Evolutionary conservation across 768 basidiomycete species (phyloP).

Genomic region (Suillus weaverae): DNA sequence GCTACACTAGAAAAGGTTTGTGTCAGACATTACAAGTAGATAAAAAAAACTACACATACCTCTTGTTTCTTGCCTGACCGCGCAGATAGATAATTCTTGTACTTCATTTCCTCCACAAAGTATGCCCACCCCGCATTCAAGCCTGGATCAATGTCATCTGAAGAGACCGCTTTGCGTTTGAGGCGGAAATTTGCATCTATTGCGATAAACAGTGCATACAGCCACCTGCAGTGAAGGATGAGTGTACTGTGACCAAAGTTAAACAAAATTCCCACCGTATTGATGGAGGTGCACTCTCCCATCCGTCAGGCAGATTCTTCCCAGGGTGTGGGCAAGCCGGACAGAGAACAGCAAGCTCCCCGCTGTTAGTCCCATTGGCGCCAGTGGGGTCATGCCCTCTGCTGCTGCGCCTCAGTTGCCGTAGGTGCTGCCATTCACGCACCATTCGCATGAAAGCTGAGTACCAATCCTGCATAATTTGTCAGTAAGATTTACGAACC

Average conservation of each 20-base stretch:
- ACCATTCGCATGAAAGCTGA: not conserved
- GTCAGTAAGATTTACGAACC: not conserved
- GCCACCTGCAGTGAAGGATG: not conserved
- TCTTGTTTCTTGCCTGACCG: not conserved
- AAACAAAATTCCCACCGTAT: not conserved
- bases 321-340: not conserved
- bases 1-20: not conserved
- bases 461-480: conserved; percentile 6
- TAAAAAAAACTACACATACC: not conserved
- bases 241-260: not conserved
- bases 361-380: not conserved
- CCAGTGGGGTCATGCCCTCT: not conserved
- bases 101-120: not conserved
- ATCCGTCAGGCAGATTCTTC: not conserved
- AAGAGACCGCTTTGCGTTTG: not conserved
- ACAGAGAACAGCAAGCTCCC: not conserved
- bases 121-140: not conserved
- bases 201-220: not conserved
- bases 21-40: not conserved
- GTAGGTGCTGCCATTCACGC: not conserved
- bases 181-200: not conserved
- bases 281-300: not conserved
- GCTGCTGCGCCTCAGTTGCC: not conserved
- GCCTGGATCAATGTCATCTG: not conserved
- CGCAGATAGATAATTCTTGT: not conserved